Conservation (phyloP, 371 early-diverging fungal genomes). For the Mortierella sp. region DNA sequence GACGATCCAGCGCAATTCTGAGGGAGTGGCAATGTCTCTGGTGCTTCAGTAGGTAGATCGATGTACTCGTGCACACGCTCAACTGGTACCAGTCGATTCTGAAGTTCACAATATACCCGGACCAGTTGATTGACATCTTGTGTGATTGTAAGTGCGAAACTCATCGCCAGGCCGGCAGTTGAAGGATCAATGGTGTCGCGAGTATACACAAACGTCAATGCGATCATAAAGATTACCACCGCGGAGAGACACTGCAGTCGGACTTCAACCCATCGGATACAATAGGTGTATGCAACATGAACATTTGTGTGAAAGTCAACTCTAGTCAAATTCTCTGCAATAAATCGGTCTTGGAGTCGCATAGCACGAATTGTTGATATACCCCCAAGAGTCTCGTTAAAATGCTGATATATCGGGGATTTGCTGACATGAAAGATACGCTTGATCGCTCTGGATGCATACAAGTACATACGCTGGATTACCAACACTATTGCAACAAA, state of each 20-base stretch:
- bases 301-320: conserved; percentile 73
- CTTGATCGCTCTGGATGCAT: conserved; percentile 78
- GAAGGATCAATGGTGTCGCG: conserved; percentile 70
- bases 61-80: conserved; percentile 74
- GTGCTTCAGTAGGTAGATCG: conserved; percentile 66
- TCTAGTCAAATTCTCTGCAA: conserved; percentile 58
- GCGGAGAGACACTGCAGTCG: conserved; percentile 74
- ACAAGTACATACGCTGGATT: conserved; percentile 72
- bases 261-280: conserved; percentile 85
- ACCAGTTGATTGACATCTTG: conserved; percentile 60
- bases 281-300: conserved; percentile 73
- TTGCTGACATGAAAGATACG: conserved; percentile 81
- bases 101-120: conserved; percentile 57
- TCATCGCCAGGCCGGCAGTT: conserved; percentile 80
- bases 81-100: conserved; percentile 82
- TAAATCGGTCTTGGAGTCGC: conserved; percentile 67
- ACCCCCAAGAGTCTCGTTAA: conserved; percentile 78
- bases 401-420: conserved; percentile 82
- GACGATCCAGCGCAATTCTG: conserved; percentile 20
- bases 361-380: conserved; percentile 84
- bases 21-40: conserved; percentile 49
- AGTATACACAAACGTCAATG: conserved; percentile 51
- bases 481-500: conserved; percentile 53
- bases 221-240: conserved; percentile 65
- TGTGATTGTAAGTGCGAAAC: conserved; percentile 78